Evolutionary conservation across 2,329 filamentous ascomycete species (phyloP), one percentile per base, ranked within the genome.

Genomic region (Hypoxylon sp.): DNA sequence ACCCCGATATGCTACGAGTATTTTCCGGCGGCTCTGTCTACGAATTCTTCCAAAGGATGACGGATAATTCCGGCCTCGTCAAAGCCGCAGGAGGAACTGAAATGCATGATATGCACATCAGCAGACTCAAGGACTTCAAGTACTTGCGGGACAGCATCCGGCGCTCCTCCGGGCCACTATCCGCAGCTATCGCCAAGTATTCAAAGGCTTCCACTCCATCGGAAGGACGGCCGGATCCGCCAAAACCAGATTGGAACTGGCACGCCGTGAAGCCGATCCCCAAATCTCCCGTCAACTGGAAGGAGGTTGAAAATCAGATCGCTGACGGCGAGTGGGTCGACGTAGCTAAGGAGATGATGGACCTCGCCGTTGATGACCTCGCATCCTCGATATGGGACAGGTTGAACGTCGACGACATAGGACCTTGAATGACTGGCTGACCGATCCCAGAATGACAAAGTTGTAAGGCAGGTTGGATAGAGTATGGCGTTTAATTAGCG

Each of bases 21-120:
- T 83, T 90, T 62, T 87, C 85, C 31, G 88, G 88, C 55, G 88
- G 88, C 59, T 80, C 90, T 29, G 86, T 89, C 19, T 90, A 89
- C 78, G 87, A 90, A 74, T 90, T 84, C 78, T 85, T 84, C n/a
- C 80, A 88, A 72, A 86, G 87, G 65, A 70, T 79, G 65, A 70
- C 79, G 4, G 82, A 83, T 62, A 71, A 77, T n/a, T 80, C 77
- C 59, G 81, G 81, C 54, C 80, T 89, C 8, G 84, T 88, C 5
- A 17, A 44, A 24, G 29, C n/a, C 3, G 5, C 5, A 35, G 19
- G 6, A 37, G 11, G 5, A 22, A 22, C 19, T 0, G 5, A 37
- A n/a, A 9, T 1, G 33, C 44, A 6, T 39, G 46, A 14, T 3
- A 22, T 60, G 22, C 13, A 2, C 5, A 19, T 73, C 29, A 46